Percentiles rank a stretch among this genome's conserved stretches.
Conservation (phyloP, 441 rosid species). For the Theobroma grandiflorum region DNA sequence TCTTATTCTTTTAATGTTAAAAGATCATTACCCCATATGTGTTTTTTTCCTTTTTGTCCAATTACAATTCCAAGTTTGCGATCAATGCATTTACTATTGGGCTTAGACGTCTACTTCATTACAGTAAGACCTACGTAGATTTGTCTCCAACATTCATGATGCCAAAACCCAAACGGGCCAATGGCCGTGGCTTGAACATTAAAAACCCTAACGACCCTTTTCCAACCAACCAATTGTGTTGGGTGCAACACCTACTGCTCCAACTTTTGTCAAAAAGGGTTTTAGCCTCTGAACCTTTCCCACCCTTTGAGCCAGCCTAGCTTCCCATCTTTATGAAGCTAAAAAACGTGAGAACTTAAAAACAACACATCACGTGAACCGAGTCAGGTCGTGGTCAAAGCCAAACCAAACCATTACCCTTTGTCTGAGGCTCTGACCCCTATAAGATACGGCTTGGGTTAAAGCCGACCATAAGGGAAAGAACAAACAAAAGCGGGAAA, state of each 20-base stretch:
- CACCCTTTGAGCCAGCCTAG: neutral
- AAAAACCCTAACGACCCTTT: neutral
- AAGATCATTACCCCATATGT: neutral
- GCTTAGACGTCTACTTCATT: neutral
- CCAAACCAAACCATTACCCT: neutral
- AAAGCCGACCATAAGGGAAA: neutral
- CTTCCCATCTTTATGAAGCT: neutral
- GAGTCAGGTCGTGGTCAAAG: neutral
- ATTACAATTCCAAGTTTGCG: too few species aligned
- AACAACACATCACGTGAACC: neutral
- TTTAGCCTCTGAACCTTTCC: neutral
- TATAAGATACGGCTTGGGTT: neutral
- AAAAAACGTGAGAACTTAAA: neutral
- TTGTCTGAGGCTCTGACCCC: neutral
- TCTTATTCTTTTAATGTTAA: neutral
- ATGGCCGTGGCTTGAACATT: neutral
- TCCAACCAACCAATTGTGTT: neutral
- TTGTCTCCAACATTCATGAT: neutral
- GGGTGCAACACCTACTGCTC: neutral
- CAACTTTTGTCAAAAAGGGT: constrained; percentile 4
- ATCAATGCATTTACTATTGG: neutral
- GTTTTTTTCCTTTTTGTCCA: too few species aligned
- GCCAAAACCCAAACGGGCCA: constrained; percentile 2
- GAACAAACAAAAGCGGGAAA: constrained; percentile 29
- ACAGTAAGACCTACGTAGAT: neutral